Evolutionary conservation across 2,329 filamentous ascomycete genomes (phyloP).

Genomic region (Colletotrichum sp.): DNA sequence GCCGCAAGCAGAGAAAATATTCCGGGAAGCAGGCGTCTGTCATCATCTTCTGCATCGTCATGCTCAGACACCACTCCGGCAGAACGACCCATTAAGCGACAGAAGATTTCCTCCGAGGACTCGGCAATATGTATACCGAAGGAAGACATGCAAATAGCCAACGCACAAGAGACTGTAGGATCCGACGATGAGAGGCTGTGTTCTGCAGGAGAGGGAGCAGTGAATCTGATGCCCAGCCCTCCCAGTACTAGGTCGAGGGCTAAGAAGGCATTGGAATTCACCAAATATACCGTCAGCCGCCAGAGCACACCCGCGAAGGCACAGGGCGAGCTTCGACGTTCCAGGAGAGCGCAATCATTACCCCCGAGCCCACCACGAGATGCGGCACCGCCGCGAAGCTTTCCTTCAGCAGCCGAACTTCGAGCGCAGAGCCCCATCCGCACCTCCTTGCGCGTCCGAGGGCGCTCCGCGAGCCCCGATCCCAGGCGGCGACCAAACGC

Average conservation of each 20-base stretch:
- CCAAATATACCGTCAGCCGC: not conserved
- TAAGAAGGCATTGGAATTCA: not conserved
- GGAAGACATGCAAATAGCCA: not conserved
- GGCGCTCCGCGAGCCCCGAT: conserved; percentile 5
- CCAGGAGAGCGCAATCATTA: conserved; percentile 1
- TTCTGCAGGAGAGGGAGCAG: not conserved
- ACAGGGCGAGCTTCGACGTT: not conserved
- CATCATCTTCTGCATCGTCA: conserved; percentile 8
- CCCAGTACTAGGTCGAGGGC: not conserved
- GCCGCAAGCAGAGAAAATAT: conserved; percentile 42
- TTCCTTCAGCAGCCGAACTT: conserved; percentile 4
- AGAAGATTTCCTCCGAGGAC: conserved; percentile 32
- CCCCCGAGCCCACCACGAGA: not conserved
- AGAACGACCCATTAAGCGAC: conserved; percentile 35
- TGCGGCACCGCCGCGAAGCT: not conserved
- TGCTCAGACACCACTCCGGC: not conserved
- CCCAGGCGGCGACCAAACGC: not conserved
- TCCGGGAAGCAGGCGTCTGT: not conserved
- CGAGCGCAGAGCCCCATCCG: conserved; percentile 18
- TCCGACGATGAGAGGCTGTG: not conserved
- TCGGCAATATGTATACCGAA: conserved; percentile 7
- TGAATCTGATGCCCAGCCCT: not conserved
- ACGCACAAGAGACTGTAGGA: not conserved
- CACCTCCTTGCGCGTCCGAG: conserved; percentile 22
- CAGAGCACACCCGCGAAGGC: not conserved